A percentile compares a stretch with the other conserved stretches of the same genome.
Evolutionary conservation across 345 rosid species (phyloP).

Genomic region (Boechera retrofracta): DNA sequence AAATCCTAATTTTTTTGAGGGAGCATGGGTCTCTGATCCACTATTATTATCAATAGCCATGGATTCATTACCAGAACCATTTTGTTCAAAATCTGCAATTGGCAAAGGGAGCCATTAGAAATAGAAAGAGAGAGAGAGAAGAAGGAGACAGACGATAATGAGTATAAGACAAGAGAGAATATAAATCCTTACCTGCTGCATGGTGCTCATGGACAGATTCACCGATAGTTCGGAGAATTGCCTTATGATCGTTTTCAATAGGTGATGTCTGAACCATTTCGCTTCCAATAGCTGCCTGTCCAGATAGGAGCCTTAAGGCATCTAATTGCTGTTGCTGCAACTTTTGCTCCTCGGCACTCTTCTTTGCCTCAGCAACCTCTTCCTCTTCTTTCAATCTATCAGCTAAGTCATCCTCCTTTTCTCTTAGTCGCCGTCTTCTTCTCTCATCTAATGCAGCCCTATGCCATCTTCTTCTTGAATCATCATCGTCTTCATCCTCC

Average conservation of each 20-base stretch:
- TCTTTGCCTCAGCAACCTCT: slow-evolving; percentile 84
- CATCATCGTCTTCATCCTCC: slow-evolving; percentile 79
- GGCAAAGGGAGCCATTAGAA: slow-evolving; percentile 27
- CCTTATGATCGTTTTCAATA: slow-evolving; percentile 50
- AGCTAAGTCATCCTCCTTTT: slow-evolving; percentile 84
- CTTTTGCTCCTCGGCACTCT: slow-evolving; percentile 79
- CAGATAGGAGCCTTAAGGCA: slow-evolving; percentile 61
- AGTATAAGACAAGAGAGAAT: slow-evolving; percentile 1
- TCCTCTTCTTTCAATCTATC: slow-evolving; percentile 81
- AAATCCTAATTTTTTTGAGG: slow-evolving; percentile 85
- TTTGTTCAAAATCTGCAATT: slow-evolving; percentile 61
- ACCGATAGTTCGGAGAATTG: slow-evolving; percentile 43
- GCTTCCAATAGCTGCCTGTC: slow-evolving; percentile 52
- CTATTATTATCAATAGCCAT: slow-evolving; percentile 43
- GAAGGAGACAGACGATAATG: neutral
- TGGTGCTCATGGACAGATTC: slow-evolving; percentile 41
- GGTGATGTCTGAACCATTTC: slow-evolving; percentile 51
- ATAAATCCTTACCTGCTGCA: slow-evolving; percentile 38
- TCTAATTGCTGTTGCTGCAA: slow-evolving; percentile 66
- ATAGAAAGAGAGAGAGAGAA: slow-evolving; percentile 11
- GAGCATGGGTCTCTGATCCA: slow-evolving; percentile 64
- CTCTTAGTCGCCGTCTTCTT: slow-evolving; percentile 72
- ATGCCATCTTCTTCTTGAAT: slow-evolving; percentile 85
- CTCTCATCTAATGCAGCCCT: slow-evolving; percentile 75
- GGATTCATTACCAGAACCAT: slow-evolving; percentile 60